Base-by-base conservation (phyloP, 2,329 filamentous ascomycete species). In the Polytolypa hystricis region DNA sequence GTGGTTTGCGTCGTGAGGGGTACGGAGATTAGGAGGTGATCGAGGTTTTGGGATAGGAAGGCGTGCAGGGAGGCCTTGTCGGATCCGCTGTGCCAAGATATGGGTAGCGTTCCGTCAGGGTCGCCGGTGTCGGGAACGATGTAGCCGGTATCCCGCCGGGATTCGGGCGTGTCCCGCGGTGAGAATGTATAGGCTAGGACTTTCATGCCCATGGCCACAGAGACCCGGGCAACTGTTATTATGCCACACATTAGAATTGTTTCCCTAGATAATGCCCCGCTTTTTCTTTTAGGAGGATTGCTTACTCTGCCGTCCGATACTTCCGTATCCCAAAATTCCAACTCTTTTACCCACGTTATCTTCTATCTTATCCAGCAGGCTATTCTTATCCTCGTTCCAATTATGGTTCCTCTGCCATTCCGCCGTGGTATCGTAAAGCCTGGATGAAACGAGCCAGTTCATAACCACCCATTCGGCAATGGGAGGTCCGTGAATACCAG, bases 401-500 rank as follows among this genome's bases (percentile, higher is more conserved):
- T 57, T 44, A 41, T 70, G 70, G 43, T 66, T 52, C 43, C 71
- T 72, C 54, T 81, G 77, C 42, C 65, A 61, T 33, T 77, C 67
- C 33, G 77, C 66, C n/a, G 74, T 52, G 20, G 56, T 33, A 29
- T 66, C 62, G 51, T 74, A 75, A 17, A 66, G 60, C 42, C 75
- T 71, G n/a, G 64, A 67, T 16, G 70, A 61, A n/a, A 70, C 63
- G 2, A 80, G 58, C 37, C 70, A 67, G 47, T 77, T 78, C 66
- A 79, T 65, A 18, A 79, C 55, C 9, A 76, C 70, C 76, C 77
- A 81, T 59, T 81, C 77, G 0, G 75, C 66, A 33, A 81, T 81
- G 39, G 77, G 73, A 0, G 77, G 77, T 1, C 73, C 74, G 48
- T 77, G 73, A 31, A 77, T 69, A 16, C 74, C 62, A 4, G 66